Base-by-base conservation (phyloP, 495 filamentous ascomycete genomes). In the Talaromyces trachyspermus region DNA sequence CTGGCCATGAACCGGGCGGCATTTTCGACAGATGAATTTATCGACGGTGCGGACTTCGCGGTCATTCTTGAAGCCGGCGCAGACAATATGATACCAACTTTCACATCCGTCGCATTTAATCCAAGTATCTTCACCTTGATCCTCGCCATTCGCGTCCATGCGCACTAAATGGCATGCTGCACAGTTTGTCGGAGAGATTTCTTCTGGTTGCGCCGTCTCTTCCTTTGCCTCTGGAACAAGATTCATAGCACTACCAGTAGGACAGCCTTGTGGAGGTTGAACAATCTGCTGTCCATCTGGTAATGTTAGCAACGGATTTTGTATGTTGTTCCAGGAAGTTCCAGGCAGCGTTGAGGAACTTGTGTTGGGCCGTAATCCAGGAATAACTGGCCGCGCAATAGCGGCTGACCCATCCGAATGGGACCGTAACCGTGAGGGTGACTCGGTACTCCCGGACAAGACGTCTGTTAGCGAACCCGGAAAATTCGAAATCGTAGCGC, bases 51-150 rank as follows among this genome's bases (percentile, higher is more conserved):
- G 74, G 20, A 85, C 75, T 52, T 85, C 80, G n/a, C 77, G 67
- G 48, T 80, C 79, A 54, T 71, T 83, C 54, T 83, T 82, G 54
- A 88, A 84, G 4, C 80, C 82, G 15, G 83, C 83, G 57, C 84
- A 88, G 29, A 78, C 73, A 40, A 80, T 83, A 57, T 88, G 84
- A 53, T 80, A 86, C 84, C 84, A 88, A 20, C 66, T 71, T 53
- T 85, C 84, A 59, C 84, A 88, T 25, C 80, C 83, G 59, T 88
- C 83, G 54, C 84, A 88, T 23, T 73, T 78, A 49, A 88, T 86
- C 84, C 84, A 88, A 11, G 78, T 77, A 48, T 74, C 74, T 46
- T 74, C 68, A 23, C 66, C 66, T 50, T 76, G 70, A 33, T 68
- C 73, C 15, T 75, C 73, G 4, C 57, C 63, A 25, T 66, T 63